Percentiles rank a stretch among this genome's conserved stretches.
Evolutionary conservation across 2,329 filamentous ascomycete genomes (phyloP).

Genomic region (Pseudogymnoascus sp.): DNA sequence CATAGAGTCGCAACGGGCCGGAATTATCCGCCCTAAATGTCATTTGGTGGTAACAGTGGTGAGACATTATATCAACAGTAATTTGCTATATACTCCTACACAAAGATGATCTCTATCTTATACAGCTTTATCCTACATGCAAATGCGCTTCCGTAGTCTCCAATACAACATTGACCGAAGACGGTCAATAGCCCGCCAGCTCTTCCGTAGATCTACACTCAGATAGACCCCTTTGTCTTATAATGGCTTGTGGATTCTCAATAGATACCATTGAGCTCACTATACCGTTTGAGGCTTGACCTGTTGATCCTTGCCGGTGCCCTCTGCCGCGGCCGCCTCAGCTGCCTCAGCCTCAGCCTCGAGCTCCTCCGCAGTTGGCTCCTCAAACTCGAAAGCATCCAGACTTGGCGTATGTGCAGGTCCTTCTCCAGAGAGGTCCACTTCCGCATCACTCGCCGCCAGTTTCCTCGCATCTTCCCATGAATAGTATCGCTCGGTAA

Average conservation of each 20-base stretch:
- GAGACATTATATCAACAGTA: background rate
- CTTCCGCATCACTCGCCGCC: slow-evolving; percentile 59
- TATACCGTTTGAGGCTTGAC: slow-evolving; percentile 5
- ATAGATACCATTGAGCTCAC: background rate
- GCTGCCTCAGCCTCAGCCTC: background rate
- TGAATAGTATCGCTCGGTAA: slow-evolving; percentile 83
- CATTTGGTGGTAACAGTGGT: slow-evolving; percentile 6
- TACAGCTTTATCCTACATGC: slow-evolving; percentile 8
- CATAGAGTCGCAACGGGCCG: slow-evolving; percentile 8
- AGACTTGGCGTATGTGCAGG: slow-evolving; percentile 22
- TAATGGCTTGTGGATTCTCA: slow-evolving; percentile 2
- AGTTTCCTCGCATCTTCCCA: slow-evolving; percentile 70
- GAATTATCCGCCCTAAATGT: slow-evolving; percentile 3
- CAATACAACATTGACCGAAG: slow-evolving; percentile 5
- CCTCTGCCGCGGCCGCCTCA: background rate
- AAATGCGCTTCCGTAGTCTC: slow-evolving; percentile 5
- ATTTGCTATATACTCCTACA: slow-evolving; percentile 9
- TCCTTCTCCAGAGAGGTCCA: slow-evolving; percentile 39
- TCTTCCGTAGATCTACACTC: background rate
- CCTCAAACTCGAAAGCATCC: slow-evolving; percentile 20
- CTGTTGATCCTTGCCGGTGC: background rate
- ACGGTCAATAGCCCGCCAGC: background rate
- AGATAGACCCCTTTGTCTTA: slow-evolving; percentile 6
- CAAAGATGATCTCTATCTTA: slow-evolving; percentile 7
- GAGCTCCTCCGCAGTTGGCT: slow-evolving; percentile 15